Evolutionary conservation across 2,329 filamentous ascomycete species (phyloP), one percentile per base, ranked within the genome.

Genomic region (Didymella keratinophila): DNA sequence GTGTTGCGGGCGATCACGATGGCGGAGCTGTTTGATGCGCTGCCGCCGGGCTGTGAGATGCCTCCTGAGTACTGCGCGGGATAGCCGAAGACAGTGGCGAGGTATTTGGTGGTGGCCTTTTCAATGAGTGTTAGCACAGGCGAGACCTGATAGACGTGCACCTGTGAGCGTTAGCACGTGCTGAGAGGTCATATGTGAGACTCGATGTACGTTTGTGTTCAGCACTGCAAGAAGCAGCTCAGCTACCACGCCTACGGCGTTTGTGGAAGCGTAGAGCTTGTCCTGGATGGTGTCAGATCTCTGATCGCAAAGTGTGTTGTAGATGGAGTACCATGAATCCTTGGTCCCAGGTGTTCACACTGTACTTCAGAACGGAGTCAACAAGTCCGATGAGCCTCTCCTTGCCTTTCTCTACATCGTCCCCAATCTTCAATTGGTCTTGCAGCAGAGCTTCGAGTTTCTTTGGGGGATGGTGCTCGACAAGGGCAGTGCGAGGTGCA

Each of bases 301-400:
- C n/a, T 27, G 12, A 5, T 14, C 1, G 6, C 16, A 11, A 9
- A 10, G 3, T 16, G 18, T 7, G 12, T 6, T 18, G 27, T 41
- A 18, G n/a, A 4, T 7, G 2, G 18, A 5, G 14, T 52, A 60
- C 56, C 71, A 98, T 79, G 78, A 98, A 99, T 11, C 94, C 94
- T 78, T 97, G 93, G 71, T 96, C 91, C 91, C 93, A 98, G n/a
- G 94, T 97, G 79, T 99, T 99, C 72, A 98, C 94, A 71, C 90
- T 95, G 77, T 96, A 93, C 63, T 86, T 83, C 41, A 98, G 82
- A 20, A 97, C 83, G 60, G 87, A 85, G 65, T 87, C 81, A 44
- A 96, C 84, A 3, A 86, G 56, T 2, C 71, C 54, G 16, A 82
- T 39, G 12, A 83, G 62, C 9, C 79, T 80, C 11, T 78, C 74